A percentile compares a stretch with the other conserved stretches of the same genome.
These are phyloP conservation scores for Bruguiera gymnorhiza DNA, from an alignment of 345 rosid genomes.

Conservation along the genomic window DNA sequence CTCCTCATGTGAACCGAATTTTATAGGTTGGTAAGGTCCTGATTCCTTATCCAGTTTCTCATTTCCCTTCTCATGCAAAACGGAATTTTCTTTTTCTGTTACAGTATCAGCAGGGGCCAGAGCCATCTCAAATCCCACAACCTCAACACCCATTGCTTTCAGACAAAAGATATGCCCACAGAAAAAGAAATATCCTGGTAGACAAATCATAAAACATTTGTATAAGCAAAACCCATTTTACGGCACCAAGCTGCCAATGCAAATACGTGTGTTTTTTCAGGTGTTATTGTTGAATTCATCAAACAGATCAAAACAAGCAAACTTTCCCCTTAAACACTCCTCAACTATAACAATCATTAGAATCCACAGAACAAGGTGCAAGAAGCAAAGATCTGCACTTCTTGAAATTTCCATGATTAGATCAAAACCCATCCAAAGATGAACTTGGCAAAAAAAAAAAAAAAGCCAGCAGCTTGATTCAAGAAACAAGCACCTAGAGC, in stretches of 20 bases:
- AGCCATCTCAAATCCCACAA: slow-evolving; percentile 66
- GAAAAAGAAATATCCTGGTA: slow-evolving; percentile 1
- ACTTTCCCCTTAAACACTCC: too few relatives aligned
- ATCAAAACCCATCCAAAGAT: not conserved
- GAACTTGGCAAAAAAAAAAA: not conserved
- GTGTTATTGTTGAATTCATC: too few relatives aligned
- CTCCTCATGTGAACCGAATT: slow-evolving; percentile 57
- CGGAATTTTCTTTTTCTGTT: slow-evolving; percentile 30
- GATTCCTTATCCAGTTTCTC: slow-evolving; percentile 48
- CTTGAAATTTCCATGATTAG: not conserved
- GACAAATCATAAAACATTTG: not conserved
- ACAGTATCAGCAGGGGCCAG: slow-evolving; percentile 49
- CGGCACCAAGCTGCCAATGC: too few relatives aligned
- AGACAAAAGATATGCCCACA: slow-evolving; percentile 15
- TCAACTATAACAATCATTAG: too few relatives aligned
- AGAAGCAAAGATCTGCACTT: too few relatives aligned
- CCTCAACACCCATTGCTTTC: slow-evolving; percentile 75
- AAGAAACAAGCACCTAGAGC: not conserved
- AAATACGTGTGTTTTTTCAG: too few relatives aligned
- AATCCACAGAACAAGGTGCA: too few relatives aligned
- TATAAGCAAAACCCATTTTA: too few relatives aligned
- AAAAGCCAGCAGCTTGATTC: not conserved
- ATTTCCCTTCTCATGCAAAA: slow-evolving; percentile 41
- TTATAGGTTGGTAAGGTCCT: slow-evolving; percentile 36
- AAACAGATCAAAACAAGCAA: too few relatives aligned